Base-by-base conservation (phyloP, 2,329 filamentous ascomycete genomes). In the Dactylonectria estremocensis region DNA sequence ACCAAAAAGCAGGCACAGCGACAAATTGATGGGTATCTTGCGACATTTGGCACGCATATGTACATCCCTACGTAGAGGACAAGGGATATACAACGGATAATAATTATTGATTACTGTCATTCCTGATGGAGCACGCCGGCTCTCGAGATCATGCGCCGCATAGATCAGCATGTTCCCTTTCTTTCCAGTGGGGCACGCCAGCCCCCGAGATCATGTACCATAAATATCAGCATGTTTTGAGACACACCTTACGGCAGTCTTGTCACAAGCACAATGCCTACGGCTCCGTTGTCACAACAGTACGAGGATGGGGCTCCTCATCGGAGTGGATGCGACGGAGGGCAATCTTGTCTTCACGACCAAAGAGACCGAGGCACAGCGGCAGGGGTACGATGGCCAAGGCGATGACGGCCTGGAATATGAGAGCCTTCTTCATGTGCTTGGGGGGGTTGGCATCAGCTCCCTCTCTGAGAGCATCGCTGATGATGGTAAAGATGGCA, bases 401-500 rank as follows among this genome's bases (percentile, higher is more conserved):
- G 0, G 90, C 89, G 10, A 97, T 66, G 2, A 94, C 90, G 2
- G 93, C 93, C 72, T 95, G 88, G 77, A 98, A 97, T 22, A 97
- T 86, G 68, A 98, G 83, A 1, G 92, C 90, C 22, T 87, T 85
- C 73, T 87, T 88, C 93, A 98, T 95, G 76, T 95, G 92, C 18
- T 82, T 80, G 0, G 92, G 91, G 14, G 92, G 93, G 40, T 81
- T 74, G 1, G 83, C 89, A 16, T 82, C 78, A 10, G 78, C 75
- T 0, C 84, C 85, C 0, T 83, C 89, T 71, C 89, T 89, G 69
- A 98, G 84, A 18, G 92, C 93, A 78, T 95, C 92, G 83, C 93
- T 93, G 64, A 95, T 82, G 33, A 99, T 83, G 75, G 98, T 93
- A 77, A 98, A 97, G 31, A 95, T 82, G 2, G 90, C 95, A 13